These are phyloP conservation scores for Apiospora phragmitis DNA, from an alignment of 2,329 filamentous ascomycete species.

Conservation along the genomic window DNA sequence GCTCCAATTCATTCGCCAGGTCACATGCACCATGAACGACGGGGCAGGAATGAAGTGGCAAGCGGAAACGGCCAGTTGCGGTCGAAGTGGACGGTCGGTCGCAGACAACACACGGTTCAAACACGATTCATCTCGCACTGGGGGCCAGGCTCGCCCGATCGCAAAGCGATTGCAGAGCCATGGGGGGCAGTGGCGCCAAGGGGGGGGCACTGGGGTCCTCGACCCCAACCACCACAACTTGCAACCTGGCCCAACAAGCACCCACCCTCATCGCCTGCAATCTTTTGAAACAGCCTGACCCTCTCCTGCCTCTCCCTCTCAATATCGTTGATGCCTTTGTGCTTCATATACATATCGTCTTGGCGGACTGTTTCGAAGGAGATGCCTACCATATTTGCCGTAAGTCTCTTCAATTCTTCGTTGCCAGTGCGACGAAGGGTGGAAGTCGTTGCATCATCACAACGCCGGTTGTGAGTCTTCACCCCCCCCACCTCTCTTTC, in stretches of 20 bases:
- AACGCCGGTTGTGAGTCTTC: neutral
- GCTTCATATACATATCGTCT: conserved; percentile 8
- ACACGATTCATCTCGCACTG: conserved; percentile 9
- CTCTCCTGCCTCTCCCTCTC: conserved; percentile 9
- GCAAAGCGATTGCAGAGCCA: conserved; percentile 9
- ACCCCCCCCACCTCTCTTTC: neutral
- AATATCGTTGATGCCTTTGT: conserved; percentile 4
- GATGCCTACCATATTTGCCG: neutral
- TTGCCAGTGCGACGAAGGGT: neutral
- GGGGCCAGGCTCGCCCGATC: conserved; percentile 12
- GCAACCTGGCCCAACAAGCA: conserved; percentile 8
- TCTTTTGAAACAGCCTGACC: conserved; percentile 16
- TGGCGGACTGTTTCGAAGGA: conserved; percentile 7
- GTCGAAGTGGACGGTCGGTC: conserved; percentile 2
- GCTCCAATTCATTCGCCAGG: neutral
- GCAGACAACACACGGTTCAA: conserved; percentile 9
- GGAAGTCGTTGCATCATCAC: neutral
- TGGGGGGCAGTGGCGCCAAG: conserved; percentile 4
- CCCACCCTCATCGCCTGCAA: conserved; percentile 11
- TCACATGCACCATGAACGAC: conserved; percentile 4
- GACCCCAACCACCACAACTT: conserved; percentile 8
- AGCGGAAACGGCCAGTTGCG: conserved; percentile 6
- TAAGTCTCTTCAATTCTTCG: neutral
- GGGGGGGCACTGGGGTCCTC: neutral
- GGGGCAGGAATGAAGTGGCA: conserved; percentile 2